A percentile compares a stretch with the other conserved stretches of the same genome.
Evolutionary conservation across 2,329 filamentous ascomycete species (phyloP).

Genomic region (Beauveria asiatica): DNA sequence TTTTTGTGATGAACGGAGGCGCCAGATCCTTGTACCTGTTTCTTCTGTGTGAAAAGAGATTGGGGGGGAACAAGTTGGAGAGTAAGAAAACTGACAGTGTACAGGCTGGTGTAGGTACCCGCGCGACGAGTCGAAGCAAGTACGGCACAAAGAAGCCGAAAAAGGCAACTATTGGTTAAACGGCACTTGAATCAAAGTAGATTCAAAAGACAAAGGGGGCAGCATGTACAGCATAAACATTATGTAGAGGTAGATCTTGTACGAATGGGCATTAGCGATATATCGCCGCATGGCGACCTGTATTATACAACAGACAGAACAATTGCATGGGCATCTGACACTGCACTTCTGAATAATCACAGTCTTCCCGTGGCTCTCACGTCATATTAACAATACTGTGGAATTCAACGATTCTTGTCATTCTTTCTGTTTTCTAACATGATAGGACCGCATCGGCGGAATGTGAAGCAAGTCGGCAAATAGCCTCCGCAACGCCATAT

Average conservation of each 20-base stretch:
- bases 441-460: neutral
- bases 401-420: neutral
- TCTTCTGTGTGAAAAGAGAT: no score
- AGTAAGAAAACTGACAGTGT: constrained; percentile 13
- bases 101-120: constrained; percentile 82
- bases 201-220: neutral
- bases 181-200: neutral
- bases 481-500: constrained; percentile 1
- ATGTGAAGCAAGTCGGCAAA: neutral
- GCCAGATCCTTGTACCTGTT: neutral
- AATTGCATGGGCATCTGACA: neutral
- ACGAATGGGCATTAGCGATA: constrained; percentile 7
- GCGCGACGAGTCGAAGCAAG: constrained; percentile 81
- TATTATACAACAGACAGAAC: constrained; percentile 4
- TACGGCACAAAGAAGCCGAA: constrained; percentile 99
- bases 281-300: constrained; percentile 2
- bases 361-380: neutral
- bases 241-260: neutral
- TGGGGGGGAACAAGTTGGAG: neutral
- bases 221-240: neutral
- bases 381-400: neutral
- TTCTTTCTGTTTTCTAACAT: neutral
- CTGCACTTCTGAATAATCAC: neutral
- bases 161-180: constrained; percentile 52
- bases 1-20: constrained; percentile 16